Evolutionary conservation across 805 yeast species (phyloP).

Genomic region (Jamesozyma piceae): DNA sequence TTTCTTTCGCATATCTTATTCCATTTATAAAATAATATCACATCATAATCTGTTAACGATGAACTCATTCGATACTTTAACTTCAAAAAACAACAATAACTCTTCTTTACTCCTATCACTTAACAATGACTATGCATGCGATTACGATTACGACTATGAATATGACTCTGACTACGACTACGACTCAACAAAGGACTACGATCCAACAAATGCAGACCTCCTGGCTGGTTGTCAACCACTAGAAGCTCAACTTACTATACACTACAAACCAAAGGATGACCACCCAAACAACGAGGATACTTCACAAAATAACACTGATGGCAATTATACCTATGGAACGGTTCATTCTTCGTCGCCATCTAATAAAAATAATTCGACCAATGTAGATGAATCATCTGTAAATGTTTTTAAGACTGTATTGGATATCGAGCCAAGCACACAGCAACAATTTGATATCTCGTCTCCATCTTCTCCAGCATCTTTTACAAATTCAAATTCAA

Average conservation of each 20-base stretch:
- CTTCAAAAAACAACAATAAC: not conserved
- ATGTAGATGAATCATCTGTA: not conserved
- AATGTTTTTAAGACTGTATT: constrained; percentile 2
- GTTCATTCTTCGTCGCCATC: not conserved
- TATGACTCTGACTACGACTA: no score
- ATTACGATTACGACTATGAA: no score
- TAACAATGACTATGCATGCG: no score
- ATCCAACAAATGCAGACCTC: not conserved
- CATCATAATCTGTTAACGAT: no score
- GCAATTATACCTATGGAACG: not conserved
- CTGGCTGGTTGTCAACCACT: constrained; percentile 4
- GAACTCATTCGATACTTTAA: not conserved
- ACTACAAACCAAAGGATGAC: constrained; percentile 1
- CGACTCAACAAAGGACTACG: not conserved
- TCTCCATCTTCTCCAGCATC: no score
- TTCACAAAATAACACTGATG: not conserved
- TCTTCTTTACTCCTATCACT: not conserved
- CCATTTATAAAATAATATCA: no score
- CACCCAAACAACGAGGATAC: not conserved
- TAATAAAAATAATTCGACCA: not conserved
- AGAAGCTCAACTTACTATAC: constrained; percentile 8
- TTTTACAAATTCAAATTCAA: no score
- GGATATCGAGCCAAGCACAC: constrained; percentile 1
- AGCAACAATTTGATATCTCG: no score
- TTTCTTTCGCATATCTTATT: no score